These are phyloP conservation scores for Tylopilus plumbeoviolaceoides DNA, from an alignment of 768 basidiomycete genomes.

Conservation along the genomic window DNA sequence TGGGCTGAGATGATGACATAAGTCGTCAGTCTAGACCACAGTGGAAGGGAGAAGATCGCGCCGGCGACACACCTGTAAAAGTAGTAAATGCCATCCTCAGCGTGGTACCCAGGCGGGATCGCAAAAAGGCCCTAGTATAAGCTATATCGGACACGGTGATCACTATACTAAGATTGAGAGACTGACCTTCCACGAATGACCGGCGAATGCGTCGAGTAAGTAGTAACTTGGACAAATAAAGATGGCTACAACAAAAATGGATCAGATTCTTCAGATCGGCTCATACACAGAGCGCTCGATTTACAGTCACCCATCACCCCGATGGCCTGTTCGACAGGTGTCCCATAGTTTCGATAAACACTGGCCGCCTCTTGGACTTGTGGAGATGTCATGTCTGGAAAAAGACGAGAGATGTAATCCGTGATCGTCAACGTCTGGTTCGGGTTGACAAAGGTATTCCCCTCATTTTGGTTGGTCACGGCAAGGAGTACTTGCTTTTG, in stretches of 20 bases:
- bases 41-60: too few species aligned
- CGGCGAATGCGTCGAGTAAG: conserved; percentile 1
- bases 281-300: background rate
- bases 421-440: conserved; percentile 17
- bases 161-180: background rate
- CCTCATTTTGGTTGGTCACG: conserved; percentile 22
- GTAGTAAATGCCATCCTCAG: conserved; percentile 36
- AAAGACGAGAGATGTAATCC: conserved; percentile 34
- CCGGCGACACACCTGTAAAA: conserved; percentile 27
- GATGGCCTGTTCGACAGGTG: conserved; percentile 31
- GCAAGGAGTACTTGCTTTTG: conserved; percentile 23
- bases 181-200: conserved; percentile 14
- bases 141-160: background rate
- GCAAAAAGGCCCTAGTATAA: conserved; percentile 28
- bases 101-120: conserved; percentile 28
- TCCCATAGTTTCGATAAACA: conserved; percentile 32
- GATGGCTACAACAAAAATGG: background rate
- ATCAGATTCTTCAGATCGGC: background rate
- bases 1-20: background rate
- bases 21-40: background rate
- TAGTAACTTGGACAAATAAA: conserved; percentile 7
- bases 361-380: conserved; percentile 24
- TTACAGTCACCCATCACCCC: conserved; percentile 5
- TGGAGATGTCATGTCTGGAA: conserved; percentile 33
- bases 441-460: conserved; percentile 24